phyloP scores from a whole-genome alignment of 148 eudicot species.

The Simmondsia chinensis region DNA sequence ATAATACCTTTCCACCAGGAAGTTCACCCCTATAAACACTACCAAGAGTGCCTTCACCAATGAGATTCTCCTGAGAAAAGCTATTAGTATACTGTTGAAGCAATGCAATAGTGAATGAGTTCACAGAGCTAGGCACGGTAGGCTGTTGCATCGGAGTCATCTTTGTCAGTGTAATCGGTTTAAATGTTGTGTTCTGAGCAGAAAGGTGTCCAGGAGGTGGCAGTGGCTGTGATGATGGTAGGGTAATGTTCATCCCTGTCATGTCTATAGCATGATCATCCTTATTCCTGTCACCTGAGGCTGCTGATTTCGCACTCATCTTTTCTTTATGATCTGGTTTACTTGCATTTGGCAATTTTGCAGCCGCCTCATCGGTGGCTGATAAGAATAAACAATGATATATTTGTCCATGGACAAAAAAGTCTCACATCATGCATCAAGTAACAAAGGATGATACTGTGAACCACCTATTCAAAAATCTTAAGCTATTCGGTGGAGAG shows the following conservation, averaged over 20 bases:
- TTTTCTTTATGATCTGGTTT: conserved; percentile 20
- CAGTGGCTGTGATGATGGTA: conserved; percentile 22
- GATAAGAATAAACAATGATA: conserved; percentile 2
- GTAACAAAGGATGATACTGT: not conserved
- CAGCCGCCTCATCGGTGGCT: conserved; percentile 26
- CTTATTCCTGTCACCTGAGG: conserved; percentile 22
- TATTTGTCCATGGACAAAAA: not conserved
- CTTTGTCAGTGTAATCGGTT: conserved; percentile 32
- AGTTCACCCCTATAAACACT: conserved; percentile 68
- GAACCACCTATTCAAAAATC: too few relatives aligned
- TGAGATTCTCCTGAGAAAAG: conserved; percentile 82
- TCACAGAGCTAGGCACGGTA: conserved; percentile 32
- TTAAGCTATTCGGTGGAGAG: too few relatives aligned
- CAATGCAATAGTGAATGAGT: conserved; percentile 60
- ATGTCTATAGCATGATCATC: conserved; percentile 61
- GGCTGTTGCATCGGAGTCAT: conserved; percentile 14
- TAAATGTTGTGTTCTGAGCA: conserved; percentile 28
- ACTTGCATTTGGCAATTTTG: conserved; percentile 19
- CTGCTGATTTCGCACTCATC: conserved; percentile 9
- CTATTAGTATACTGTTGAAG: conserved; percentile 84
- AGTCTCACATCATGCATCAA: not conserved
- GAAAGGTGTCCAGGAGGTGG: conserved; percentile 51
- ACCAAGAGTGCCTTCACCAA: conserved; percentile 77
- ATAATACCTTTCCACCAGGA: conserved; percentile 64
- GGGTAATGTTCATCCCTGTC: conserved; percentile 18